These are phyloP conservation scores for Cyclotella atomus DNA, from an alignment of 108 stramenopile genomes.

Conservation along the genomic window DNA sequence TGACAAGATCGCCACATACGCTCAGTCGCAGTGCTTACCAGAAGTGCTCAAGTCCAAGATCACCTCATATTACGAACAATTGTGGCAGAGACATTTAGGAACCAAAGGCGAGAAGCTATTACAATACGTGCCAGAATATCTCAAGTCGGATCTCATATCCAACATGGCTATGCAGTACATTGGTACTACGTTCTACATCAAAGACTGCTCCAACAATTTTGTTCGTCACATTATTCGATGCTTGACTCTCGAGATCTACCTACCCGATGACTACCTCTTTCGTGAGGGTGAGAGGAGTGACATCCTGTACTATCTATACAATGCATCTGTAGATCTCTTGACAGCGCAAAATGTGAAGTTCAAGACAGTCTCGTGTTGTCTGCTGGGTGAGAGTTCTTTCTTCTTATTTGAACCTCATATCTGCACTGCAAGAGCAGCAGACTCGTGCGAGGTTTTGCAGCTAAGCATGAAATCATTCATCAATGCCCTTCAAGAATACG, in stretches of 20 bases:
- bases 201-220: conserved; percentile 36
- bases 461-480: conserved; percentile 40
- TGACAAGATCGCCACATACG: conserved; percentile 45
- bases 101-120: conserved; percentile 48
- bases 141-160: conserved; percentile 37
- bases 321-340: conserved; percentile 46
- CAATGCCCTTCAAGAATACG: conserved; percentile 26
- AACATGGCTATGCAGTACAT: conserved; percentile 36
- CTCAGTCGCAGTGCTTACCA: conserved; percentile 36
- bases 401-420: conserved; percentile 51
- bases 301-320: conserved; percentile 34
- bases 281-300: conserved; percentile 46
- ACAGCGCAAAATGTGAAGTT: conserved; percentile 50
- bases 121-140: conserved; percentile 38
- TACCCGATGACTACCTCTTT: conserved; percentile 43
- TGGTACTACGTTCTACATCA: conserved; percentile 43
- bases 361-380: conserved; percentile 48
- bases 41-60: conserved; percentile 40
- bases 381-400: conserved; percentile 55
- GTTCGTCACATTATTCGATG: conserved; percentile 26
- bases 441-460: conserved; percentile 48
- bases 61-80: conserved; percentile 42
- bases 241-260: conserved; percentile 43
- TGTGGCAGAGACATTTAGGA: conserved; percentile 60
- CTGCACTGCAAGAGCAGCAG: conserved; percentile 41